phyloP scores from a whole-genome alignment of 108 stramenopile genomes.

The Aurantiochytrium sp. region DNA sequence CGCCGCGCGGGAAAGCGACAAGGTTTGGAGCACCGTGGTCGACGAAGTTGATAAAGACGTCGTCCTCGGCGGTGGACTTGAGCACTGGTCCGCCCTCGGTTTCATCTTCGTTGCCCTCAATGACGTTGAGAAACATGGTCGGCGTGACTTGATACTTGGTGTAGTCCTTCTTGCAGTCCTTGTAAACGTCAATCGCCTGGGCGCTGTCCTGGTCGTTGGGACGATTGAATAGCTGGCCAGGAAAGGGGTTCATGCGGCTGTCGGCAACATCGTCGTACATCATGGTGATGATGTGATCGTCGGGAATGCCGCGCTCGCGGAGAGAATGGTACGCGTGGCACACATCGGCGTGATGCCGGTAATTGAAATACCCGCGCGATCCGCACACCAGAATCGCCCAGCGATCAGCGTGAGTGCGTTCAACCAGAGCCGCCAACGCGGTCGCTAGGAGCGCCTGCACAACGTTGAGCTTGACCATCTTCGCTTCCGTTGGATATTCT shows the following conservation, averaged over 20 bases:
- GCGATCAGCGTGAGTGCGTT: not conserved
- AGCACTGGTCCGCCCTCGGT: slow-evolving; percentile 28
- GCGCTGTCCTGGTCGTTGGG: slow-evolving; percentile 21
- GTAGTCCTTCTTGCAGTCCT: slow-evolving; percentile 27
- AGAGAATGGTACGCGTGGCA: slow-evolving; percentile 37
- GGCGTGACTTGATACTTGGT: slow-evolving; percentile 27
- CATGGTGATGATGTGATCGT: slow-evolving; percentile 32
- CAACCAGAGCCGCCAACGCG: not conserved
- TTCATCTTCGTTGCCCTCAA: slow-evolving; percentile 27
- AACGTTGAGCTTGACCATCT: no score
- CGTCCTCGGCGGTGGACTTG: slow-evolving; percentile 25
- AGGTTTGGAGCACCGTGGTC: slow-evolving; percentile 40
- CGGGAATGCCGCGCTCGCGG: slow-evolving; percentile 29
- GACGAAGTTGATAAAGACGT: slow-evolving; percentile 39
- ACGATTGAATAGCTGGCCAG: slow-evolving; percentile 35
- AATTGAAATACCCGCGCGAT: slow-evolving; percentile 3
- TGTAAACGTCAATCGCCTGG: slow-evolving; percentile 25
- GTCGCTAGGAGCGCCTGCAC: not conserved
- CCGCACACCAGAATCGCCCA: slow-evolving; percentile 11
- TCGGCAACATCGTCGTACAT: slow-evolving; percentile 34
- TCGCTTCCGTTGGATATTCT: no score
- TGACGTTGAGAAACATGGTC: slow-evolving; percentile 29
- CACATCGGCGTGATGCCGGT: slow-evolving; percentile 19
- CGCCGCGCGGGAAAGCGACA: slow-evolving; percentile 28
- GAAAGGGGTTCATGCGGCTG: slow-evolving; percentile 29